Percentiles rank a stretch among this genome's conserved stretches.
Evolutionary conservation across 495 filamentous ascomycete genomes (phyloP).

Genomic region (Lindgomyces ingoldianus): DNA sequence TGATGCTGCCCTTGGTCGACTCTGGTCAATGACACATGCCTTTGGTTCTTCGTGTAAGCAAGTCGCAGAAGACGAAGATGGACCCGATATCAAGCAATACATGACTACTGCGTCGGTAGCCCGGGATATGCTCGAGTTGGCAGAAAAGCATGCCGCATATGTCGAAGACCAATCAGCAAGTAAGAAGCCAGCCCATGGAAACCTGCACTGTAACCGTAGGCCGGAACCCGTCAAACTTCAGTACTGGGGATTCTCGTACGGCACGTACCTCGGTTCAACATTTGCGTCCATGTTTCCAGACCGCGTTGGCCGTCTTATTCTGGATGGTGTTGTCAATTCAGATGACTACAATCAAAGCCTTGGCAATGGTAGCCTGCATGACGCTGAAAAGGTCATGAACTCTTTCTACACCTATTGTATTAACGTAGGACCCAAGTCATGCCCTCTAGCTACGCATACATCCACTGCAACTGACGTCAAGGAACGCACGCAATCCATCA

Average conservation of each 20-base stretch:
- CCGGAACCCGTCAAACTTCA: conserved; percentile 35
- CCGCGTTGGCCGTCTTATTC: conserved; percentile 51
- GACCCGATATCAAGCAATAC: conserved; percentile 49
- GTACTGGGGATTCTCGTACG: conserved; percentile 44
- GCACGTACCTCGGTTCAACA: conserved; percentile 44
- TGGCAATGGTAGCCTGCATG: conserved; percentile 42
- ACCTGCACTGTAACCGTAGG: conserved; percentile 5
- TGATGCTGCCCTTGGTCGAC: conserved; percentile 42
- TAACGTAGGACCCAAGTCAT: conserved; percentile 51
- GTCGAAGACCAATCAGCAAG: conserved; percentile 12
- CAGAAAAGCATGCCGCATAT: conserved; percentile 52
- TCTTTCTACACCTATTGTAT: conserved; percentile 58
- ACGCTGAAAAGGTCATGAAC: conserved; percentile 52
- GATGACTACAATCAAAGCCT: conserved; percentile 43
- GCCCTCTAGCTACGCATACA: conserved; percentile 49
- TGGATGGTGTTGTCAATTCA: conserved; percentile 57
- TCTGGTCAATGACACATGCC: conserved; percentile 45
- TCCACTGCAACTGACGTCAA: conserved; percentile 48
- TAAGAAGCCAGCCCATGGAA: not conserved
- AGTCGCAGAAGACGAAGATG: conserved; percentile 27
- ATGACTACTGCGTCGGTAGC: conserved; percentile 53
- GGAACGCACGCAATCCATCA: conserved; percentile 46
- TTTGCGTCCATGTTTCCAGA: conserved; percentile 58
- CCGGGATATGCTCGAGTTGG: conserved; percentile 55
- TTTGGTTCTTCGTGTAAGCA: conserved; percentile 40